Base-by-base conservation (phyloP, 306 rosid species). In the Crataegus laevigata region DNA sequence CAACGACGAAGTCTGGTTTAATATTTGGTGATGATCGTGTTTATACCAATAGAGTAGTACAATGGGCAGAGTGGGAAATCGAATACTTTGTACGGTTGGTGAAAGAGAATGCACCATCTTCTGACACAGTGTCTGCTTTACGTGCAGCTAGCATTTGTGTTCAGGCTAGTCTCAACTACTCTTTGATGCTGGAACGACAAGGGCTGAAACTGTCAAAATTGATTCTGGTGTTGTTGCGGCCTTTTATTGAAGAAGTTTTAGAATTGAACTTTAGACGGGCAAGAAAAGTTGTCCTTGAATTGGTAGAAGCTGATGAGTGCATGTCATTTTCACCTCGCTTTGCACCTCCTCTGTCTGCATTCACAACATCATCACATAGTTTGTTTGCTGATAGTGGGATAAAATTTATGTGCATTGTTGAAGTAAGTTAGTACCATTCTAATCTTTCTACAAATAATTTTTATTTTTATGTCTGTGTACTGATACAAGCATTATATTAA, bases 51-150 rank as follows among this genome's bases (percentile, higher is more conserved):
- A 81, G 96, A 84, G 69, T 94, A 36, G 97, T 94, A 84, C 99
- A 92, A 83, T 94, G 99, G 99, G 99, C 96, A 75, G 99, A 94
- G 85, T 90, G 96, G 96, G 91, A 91, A 85, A 85, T 94, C 60
- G 99, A 94, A 82, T 89, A 81, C 77, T 92, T 94, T 87, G 90
- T 90, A 68, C 86, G 97, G 60, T 74, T 92, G 78, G 93, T 94
- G 82, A 94, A 90, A 82, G 98, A 92, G 80, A 90, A 89, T 77
- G 91, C 92, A 68, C 97, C 98, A 25, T 84, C 88, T 71, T 87
- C 96, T 3, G 96, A 90, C 80, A 86, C 92, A 45, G 79, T 88
- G 78, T 83, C 89, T 79, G 93, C 99, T 83, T 78, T 94, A 29
- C 89, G 86, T 75, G 94, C 96, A 62, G 98, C 91, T 74, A 77